Percentiles rank a stretch among this genome's conserved stretches.
Conservation (phyloP, 371 early-diverging fungal species). For the Haplosporangium sp. region DNA sequence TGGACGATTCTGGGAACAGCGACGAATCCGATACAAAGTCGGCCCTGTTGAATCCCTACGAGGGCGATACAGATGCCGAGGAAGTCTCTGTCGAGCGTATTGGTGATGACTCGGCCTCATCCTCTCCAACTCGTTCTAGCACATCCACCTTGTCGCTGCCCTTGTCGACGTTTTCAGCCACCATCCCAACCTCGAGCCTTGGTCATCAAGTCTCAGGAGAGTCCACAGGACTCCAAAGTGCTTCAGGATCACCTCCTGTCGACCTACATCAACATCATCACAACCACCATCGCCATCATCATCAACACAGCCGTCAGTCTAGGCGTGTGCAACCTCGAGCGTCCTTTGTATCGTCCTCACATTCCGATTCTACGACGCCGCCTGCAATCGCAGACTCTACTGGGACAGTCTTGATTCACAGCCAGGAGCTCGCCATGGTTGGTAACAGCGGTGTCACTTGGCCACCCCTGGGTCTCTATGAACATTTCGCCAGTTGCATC, state of each 20-base stretch:
- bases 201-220: conserved; percentile 7
- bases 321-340: conserved; percentile 29
- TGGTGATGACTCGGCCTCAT: conserved; percentile 15
- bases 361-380: conserved; percentile 36
- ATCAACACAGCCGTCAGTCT: conserved; percentile 21
- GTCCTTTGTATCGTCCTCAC: conserved; percentile 10
- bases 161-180: conserved; percentile 20
- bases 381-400: conserved; percentile 20
- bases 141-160: conserved; percentile 41
- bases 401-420: conserved; percentile 3
- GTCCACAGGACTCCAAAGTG: conserved; percentile 9
- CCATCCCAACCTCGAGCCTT: not conserved
- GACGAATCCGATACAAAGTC: conserved; percentile 52
- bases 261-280: conserved; percentile 7
- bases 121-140: conserved; percentile 41
- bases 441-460: conserved; percentile 28
- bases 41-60: conserved; percentile 42
- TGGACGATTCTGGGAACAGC: conserved; percentile 20
- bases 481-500: conserved; percentile 56
- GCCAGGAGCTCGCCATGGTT: conserved; percentile 9
- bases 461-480: conserved; percentile 50
- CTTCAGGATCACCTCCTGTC: conserved; percentile 7
- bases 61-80: conserved; percentile 53
- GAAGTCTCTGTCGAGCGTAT: conserved; percentile 25
- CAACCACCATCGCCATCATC: conserved; percentile 6